phyloP scores from a whole-genome alignment of 2,329 filamentous ascomycete genomes.

The Aurifilum marmelostoma region DNA sequence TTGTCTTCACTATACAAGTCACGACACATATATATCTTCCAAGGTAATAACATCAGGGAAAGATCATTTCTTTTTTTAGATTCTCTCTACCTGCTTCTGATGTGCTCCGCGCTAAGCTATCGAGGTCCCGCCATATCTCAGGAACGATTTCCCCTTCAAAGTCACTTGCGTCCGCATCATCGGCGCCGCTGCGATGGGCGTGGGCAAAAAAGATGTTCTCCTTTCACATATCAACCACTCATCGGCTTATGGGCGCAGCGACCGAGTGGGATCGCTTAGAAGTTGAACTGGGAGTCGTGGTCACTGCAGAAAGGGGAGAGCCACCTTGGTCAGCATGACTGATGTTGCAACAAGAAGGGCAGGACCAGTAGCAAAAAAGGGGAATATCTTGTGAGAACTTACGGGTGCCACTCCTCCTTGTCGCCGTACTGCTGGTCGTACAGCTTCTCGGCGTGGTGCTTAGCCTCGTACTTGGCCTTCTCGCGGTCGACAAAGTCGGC shows the following conservation, averaged over 20 bases:
- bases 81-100: conserved; percentile 23
- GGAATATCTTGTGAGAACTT: conserved; percentile 37
- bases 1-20: background rate
- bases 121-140: conserved; percentile 26
- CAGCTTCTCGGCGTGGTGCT: conserved; percentile 59
- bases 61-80: conserved; percentile 1
- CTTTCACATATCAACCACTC: background rate
- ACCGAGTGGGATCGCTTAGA: conserved; percentile 20
- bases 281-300: conserved; percentile 24
- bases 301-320: conserved; percentile 11
- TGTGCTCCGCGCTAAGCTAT: conserved; percentile 25
- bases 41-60: background rate
- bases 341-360: no score
- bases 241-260: conserved; percentile 5
- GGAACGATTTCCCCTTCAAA: conserved; percentile 14
- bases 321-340: background rate
- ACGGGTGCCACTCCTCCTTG: conserved; percentile 60
- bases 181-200: conserved; percentile 11
- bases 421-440: conserved; percentile 66
- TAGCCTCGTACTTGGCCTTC: conserved; percentile 61
- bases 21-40: background rate
- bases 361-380: no score
- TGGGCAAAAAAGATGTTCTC: background rate
- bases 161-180: conserved; percentile 22
- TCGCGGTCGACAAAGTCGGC: conserved; percentile 61